Evolutionary conservation across 2,329 filamentous ascomycete genomes (phyloP).

Genomic region (Paraphaeosphaeria minitans): DNA sequence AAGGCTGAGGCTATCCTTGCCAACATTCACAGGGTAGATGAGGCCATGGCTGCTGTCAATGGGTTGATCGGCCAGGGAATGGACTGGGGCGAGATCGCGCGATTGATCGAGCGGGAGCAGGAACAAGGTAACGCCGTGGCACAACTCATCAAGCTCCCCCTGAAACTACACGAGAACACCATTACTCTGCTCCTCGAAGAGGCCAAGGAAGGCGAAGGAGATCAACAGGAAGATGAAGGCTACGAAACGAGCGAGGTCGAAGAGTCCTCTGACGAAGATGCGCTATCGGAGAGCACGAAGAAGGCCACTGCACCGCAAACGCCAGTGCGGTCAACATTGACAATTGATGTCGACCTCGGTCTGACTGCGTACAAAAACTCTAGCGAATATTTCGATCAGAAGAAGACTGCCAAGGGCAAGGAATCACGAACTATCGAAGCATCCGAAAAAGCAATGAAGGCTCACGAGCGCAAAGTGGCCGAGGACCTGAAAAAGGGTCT

Average conservation of each 20-base stretch:
- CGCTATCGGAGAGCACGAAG: slow-evolving; percentile 51
- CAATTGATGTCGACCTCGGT: slow-evolving; percentile 83
- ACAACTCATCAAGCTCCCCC: slow-evolving; percentile 79
- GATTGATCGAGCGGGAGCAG: slow-evolving; percentile 86
- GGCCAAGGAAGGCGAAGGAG: slow-evolving; percentile 66
- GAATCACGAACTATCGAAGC: slow-evolving; percentile 85
- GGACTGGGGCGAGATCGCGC: slow-evolving; percentile 94
- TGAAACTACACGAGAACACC: slow-evolving; percentile 89
- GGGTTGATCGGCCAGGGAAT: slow-evolving; percentile 90
- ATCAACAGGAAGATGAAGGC: slow-evolving; percentile 62
- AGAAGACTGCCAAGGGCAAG: slow-evolving; percentile 81
- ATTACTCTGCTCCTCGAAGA: slow-evolving; percentile 81
- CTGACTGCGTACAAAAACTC: slow-evolving; percentile 89
- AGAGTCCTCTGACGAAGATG: slow-evolving; percentile 59
- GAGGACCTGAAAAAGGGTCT: slow-evolving; percentile 84
- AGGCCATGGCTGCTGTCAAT: slow-evolving; percentile 91
- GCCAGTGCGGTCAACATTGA: slow-evolving; percentile 56
- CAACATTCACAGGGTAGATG: slow-evolving; percentile 88
- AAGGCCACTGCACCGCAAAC: slow-evolving; percentile 49
- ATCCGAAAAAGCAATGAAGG: slow-evolving; percentile 82
- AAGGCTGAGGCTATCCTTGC: slow-evolving; percentile 91
- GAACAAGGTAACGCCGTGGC: slow-evolving; percentile 82
- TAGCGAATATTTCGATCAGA: slow-evolving; percentile 88
- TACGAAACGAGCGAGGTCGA: slow-evolving; percentile 68
- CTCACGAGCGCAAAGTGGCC: slow-evolving; percentile 84